Evolutionary conservation across 768 basidiomycete genomes (phyloP), one percentile per base, ranked within the genome.

Genomic region (Suillus decipiens): DNA sequence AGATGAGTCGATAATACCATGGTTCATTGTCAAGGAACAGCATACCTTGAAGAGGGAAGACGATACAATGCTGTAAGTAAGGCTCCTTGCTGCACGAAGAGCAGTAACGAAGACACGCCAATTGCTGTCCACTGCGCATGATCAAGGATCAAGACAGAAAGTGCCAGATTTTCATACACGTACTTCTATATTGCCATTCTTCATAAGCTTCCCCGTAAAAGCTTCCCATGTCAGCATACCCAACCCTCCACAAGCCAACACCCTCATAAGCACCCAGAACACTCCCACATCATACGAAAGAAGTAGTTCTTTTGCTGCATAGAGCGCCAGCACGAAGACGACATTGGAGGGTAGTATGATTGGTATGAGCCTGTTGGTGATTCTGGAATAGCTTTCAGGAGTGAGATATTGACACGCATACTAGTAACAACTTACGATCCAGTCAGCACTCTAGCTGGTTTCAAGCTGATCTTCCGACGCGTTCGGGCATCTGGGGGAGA

Each of bases 261-360:
- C 81, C 65, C 89, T 79, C 78, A 92, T 87, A 39, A 89, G 79
- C 15, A 91, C 79, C 92, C 90, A 93, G 70, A 92, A 88, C 10
- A 89, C 83, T 8, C 88, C 87, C 24, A 88, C 83, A 72, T 90
- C 87, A 43, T 82, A 82, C 19, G 84, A 79, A 54, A 93, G 75
- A 8, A 92, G 74, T 78, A 85, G 84, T 68, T 87, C 88, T 76
- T 89, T 90, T 57, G 84, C 81, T 7, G 85, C 81, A 73, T 86
- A 83, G 41, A 89, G 75, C 5, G 87, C 81, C 22, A 87, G 73
- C 39, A 88, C 88, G 63, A 89, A 86, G 55, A 90, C 75, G 24
- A 84, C 74, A 76, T 91, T 88, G 0, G 86, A 85, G 45, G 88
- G 69, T 61, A 88, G 68, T 57, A 90, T 80, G 67, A 80, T 82